Base-by-base conservation (phyloP, 2,329 filamentous ascomycete species). In the Fonsecaea nubica region DNA sequence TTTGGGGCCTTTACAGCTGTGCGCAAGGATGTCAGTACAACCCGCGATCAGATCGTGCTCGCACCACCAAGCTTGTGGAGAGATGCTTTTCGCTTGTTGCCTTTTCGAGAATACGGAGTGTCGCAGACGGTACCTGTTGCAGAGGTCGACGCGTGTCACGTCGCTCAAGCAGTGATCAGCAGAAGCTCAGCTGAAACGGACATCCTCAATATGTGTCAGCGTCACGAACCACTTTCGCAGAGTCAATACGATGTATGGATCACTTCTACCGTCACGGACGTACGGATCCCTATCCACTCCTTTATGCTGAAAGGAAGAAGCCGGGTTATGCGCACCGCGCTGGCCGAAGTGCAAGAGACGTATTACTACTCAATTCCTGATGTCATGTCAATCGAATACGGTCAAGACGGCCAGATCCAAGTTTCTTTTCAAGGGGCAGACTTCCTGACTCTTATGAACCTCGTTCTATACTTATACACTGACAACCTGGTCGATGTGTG, bases 1-100 rank as follows among this genome's bases (percentile, higher is more conserved):
- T 96, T 92, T 78, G 95, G 95, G 4, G 92, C 94, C 0, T 98
- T 94, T 80, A 91, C 92, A 38, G 93, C 92, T 2, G 86, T 97
- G 54, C 88, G 95, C 55, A 90, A 90, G 74, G 93, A 97, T 73
- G 92, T 89, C 69, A 89, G 93, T 74, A 88, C 96, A 33, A 92
- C 93, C 63, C 88, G 87, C 59, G 88, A 90, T 25, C 85, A 89
- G 70, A 88, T 97, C 42, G 79, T 82, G 9, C 84, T 96, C 36
- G 83, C 86, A 38, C 83, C 85, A n/a, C 87, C 87, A 64, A 86
- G 83, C 0, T 79, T 98, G 1, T 92, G 91, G 89, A 83, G 89
- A 36, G 90, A 97, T 71, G 69, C 97, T 3, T 83, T 86, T 35
- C 85, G 88, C 0, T 80, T 98, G 5, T 82, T 93, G 3, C 87